Percentiles rank a stretch among this genome's conserved stretches.
Evolutionary conservation across 2,329 filamentous ascomycete genomes (phyloP).

Genomic region (Pseudogymnoascus sp.): DNA sequence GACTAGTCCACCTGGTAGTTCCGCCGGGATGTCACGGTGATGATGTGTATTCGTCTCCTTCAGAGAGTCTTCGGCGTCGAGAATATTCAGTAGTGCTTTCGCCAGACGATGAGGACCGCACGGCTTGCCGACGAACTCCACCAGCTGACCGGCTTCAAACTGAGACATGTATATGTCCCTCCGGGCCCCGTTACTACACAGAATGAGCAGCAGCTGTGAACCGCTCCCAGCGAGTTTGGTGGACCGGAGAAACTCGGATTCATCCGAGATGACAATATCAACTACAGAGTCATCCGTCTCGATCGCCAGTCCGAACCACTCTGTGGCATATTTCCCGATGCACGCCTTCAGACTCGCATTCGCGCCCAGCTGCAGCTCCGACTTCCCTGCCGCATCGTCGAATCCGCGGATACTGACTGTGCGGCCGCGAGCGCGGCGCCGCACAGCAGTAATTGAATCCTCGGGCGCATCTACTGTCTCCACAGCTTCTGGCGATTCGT

Average conservation of each 20-base stretch:
- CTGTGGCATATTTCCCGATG: constrained; percentile 19
- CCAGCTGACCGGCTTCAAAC: constrained; percentile 14
- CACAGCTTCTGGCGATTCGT: not conserved
- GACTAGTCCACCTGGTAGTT: not conserved
- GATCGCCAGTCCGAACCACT: constrained; percentile 20
- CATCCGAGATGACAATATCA: constrained; percentile 21
- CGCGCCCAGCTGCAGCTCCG: constrained; percentile 15
- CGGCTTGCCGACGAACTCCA: constrained; percentile 22
- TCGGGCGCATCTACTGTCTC: not conserved
- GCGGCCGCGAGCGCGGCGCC: constrained; percentile 17
- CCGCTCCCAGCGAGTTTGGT: constrained; percentile 10
- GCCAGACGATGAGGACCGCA: constrained; percentile 22
- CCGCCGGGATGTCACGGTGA: not conserved
- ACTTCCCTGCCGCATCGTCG: constrained; percentile 13
- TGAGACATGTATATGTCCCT: constrained; percentile 17
- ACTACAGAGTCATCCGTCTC: not conserved
- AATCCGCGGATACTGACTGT: constrained; percentile 21
- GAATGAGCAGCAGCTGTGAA: constrained; percentile 16
- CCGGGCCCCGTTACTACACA: constrained; percentile 19
- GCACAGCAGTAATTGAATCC: constrained; percentile 16
- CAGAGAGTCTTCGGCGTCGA: constrained; percentile 19
- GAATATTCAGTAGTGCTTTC: constrained; percentile 21
- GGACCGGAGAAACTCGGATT: constrained; percentile 16
- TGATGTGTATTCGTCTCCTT: not conserved
- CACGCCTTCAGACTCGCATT: constrained; percentile 17